Evolutionary conservation across 176 grass and related monocot genomes (phyloP), one percentile per base, ranked within the genome.

Genomic region (Triticum dicoccoides): DNA sequence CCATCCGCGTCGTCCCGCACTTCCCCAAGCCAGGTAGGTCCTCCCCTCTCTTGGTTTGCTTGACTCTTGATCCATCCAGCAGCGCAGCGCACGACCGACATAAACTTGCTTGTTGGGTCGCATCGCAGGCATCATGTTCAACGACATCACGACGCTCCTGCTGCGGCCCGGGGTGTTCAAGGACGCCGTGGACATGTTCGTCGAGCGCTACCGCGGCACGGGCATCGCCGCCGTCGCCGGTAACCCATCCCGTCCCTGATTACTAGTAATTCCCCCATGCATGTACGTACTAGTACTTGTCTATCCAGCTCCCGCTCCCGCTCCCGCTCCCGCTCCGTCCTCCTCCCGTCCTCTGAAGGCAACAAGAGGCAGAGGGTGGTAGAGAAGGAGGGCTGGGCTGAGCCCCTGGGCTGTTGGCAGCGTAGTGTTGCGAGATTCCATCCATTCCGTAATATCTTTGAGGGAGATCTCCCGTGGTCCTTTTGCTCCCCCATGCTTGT

Each of bases 121-220:
- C 39, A 21, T 59, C 34, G 75, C 89, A 98, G 96, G 93, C 84
- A 98, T 98, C 86, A 98, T 98, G 96, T 98, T 98, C 90, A 89
- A 98, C 88, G 96, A 98, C 90, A 98, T 98, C 86, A 98, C 96
- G 5, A 91, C 96, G 30, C 91, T 98, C 82, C 93, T 98, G 84
- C 96, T 95, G 54, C 76, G 73, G 15, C 93, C 93, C 2, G 69
- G 67, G 8, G 96, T 89, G 38, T 98, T 98, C 96, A 98, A 91
- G 87, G 91, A 98, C 86, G 92, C 91, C 58, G 65, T 91, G 6
- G 93, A 98, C 85, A 85, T 98, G 69, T 98, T 98, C 86, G 88
- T 98, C 13, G 93, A 98, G 78, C 93, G 91, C 81, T 98, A 98
- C 84, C 86, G 84, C 58, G 88, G 85, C 78, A 95, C 86, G 91